These are phyloP conservation scores for Wallacemonas rigidus DNA, from an alignment of 208 protist genomes.

Conservation along the genomic window DNA sequence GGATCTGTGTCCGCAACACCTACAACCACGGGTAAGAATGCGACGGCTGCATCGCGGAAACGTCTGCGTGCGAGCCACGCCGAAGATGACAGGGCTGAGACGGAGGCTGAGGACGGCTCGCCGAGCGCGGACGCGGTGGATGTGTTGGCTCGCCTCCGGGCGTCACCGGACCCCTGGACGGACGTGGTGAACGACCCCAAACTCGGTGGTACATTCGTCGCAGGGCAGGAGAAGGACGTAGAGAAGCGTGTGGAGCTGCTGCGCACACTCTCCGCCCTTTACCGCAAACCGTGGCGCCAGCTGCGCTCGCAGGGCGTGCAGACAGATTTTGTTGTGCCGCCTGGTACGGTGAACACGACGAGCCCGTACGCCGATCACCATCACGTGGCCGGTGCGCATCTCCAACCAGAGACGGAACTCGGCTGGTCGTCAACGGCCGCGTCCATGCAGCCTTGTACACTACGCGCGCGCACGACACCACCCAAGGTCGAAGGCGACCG, in stretches of 20 bases:
- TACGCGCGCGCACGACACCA: not conserved
- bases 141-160: conserved; percentile 26
- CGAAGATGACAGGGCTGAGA: conserved; percentile 5
- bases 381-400: conserved; percentile 34
- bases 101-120: not conserved
- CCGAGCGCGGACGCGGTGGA: not conserved
- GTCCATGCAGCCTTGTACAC: not conserved
- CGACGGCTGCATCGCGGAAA: conserved; percentile 17
- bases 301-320: conserved; percentile 66
- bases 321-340: conserved; percentile 68
- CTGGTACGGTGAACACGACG: conserved; percentile 73
- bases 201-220: conserved; percentile 44
- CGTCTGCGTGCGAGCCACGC: conserved; percentile 1
- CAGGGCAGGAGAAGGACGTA: conserved; percentile 59
- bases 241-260: conserved; percentile 69
- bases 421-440: conserved; percentile 29
- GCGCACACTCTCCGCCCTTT: conserved; percentile 57
- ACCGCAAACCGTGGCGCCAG: conserved; percentile 53
- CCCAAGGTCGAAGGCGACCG: not conserved
- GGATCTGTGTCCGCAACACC: not conserved
- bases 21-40: not conserved
- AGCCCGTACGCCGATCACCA: conserved; percentile 59
- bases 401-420: conserved; percentile 49
- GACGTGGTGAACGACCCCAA: conserved; percentile 30
- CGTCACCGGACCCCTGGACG: conserved; percentile 75